Conservation (phyloP, 805 yeast genomes). For the Hagleromyces aurorensis region DNA sequence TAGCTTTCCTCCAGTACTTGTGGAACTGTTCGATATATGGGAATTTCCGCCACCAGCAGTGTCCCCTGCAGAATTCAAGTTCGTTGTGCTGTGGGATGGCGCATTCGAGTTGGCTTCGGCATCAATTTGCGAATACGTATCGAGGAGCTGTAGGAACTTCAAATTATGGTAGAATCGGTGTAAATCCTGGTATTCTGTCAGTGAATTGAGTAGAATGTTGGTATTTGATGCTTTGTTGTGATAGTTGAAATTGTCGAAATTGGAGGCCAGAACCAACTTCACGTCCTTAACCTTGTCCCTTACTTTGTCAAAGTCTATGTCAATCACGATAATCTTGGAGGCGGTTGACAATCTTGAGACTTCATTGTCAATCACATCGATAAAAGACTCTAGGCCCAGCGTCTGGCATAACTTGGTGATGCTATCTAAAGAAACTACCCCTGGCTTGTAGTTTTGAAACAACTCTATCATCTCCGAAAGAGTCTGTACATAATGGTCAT, state of each 20-base stretch:
- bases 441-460: constrained; percentile 29
- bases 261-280: constrained; percentile 31
- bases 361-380: constrained; percentile 24
- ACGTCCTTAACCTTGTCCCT: constrained; percentile 27
- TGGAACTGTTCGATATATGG: constrained; percentile 2
- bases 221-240: constrained; percentile 5
- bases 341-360: constrained; percentile 30
- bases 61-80: background rate
- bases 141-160: constrained; percentile 27
- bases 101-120: constrained; percentile 17
- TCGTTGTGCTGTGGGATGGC: background rate
- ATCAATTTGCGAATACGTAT: constrained; percentile 26
- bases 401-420: constrained; percentile 30
- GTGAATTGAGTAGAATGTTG: constrained; percentile 28
- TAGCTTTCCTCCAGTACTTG: constrained; percentile 13
- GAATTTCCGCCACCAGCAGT: constrained; percentile 4
- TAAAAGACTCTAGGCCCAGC: constrained; percentile 28
- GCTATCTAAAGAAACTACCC: constrained; percentile 26
- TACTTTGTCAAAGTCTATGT: constrained; percentile 27
- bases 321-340: constrained; percentile 32
- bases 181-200: constrained; percentile 22
- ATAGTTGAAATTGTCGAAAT: constrained; percentile 31
- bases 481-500: constrained; percentile 22
- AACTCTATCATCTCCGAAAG: constrained; percentile 25
- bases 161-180: constrained; percentile 29